Conservation (phyloP, 176 grass and related monocot species). For the Musa acuminata region DNA sequence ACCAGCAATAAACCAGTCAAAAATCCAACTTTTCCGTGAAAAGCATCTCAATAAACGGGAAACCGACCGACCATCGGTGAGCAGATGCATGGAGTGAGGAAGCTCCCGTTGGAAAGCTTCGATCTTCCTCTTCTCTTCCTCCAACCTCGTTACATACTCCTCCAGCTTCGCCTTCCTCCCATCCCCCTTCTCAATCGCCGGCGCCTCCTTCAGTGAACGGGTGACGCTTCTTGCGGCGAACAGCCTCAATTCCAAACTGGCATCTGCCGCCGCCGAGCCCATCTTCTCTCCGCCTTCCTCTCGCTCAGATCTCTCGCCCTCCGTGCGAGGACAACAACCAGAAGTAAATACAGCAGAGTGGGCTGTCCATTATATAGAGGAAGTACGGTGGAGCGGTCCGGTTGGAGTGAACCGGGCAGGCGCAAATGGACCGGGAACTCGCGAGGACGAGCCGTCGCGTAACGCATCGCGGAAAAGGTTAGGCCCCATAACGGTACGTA, state of each 20-base stretch:
- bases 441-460: too few species aligned
- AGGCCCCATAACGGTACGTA: too few species aligned
- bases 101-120: constrained; percentile 75
- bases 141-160: constrained; percentile 41
- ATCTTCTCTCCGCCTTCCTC: constrained; percentile 21
- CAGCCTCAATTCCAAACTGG: constrained; percentile 41
- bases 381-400: not conserved
- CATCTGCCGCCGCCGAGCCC: not conserved
- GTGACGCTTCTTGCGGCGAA: constrained; percentile 34
- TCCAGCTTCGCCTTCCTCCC: constrained; percentile 31
- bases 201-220: not conserved
- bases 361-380: not conserved
- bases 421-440: not conserved
- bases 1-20: not conserved
- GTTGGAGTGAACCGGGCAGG: not conserved
- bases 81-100: constrained; percentile 50
- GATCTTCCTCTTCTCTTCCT: constrained; percentile 67
- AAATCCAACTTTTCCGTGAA: constrained; percentile 6
- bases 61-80: constrained; percentile 44
- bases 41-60: not conserved
- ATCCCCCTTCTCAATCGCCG: constrained; percentile 24
- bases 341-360: not conserved
- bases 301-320: not conserved
- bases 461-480: too few species aligned
- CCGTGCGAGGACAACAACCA: not conserved